A percentile compares a stretch with the other conserved stretches of the same genome.
phyloP scores from a whole-genome alignment of 352 stramenopile species.

The Phytophthora foliorum region DNA sequence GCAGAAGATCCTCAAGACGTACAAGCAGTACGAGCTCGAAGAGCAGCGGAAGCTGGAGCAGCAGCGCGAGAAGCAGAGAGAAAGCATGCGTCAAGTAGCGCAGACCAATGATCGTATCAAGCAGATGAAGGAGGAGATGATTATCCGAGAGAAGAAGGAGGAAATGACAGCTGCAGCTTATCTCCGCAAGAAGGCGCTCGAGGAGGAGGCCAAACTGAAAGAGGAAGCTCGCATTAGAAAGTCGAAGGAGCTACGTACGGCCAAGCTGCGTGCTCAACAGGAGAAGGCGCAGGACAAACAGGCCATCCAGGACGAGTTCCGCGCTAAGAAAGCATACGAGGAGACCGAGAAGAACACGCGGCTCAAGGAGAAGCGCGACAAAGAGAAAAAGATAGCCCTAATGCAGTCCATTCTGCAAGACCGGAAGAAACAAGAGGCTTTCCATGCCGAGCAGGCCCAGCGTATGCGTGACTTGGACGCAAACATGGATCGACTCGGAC shows the following conservation, averaged over 20 bases:
- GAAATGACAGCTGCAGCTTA: conserved; percentile 73
- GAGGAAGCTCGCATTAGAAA: conserved; percentile 74
- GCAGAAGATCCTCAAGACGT: conserved; percentile 81
- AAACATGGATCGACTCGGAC: conserved; percentile 55
- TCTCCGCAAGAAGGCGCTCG: conserved; percentile 72
- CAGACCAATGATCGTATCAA: conserved; percentile 78
- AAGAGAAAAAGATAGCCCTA: conserved; percentile 48
- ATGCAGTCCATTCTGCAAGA: conserved; percentile 64
- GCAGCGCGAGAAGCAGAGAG: conserved; percentile 53
- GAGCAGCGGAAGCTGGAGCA: conserved; percentile 67
- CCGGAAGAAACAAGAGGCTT: conserved; percentile 65
- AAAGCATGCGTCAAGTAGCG: conserved; percentile 57
- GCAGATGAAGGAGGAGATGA: conserved; percentile 66
- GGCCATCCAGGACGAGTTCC: conserved; percentile 70
- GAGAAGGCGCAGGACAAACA: conserved; percentile 87
- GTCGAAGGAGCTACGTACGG: conserved; percentile 72
- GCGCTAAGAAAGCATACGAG: conserved; percentile 80
- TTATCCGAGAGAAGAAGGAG: conserved; percentile 65
- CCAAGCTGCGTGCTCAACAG: conserved; percentile 82
- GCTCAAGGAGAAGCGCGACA: conserved; percentile 61
- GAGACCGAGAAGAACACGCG: conserved; percentile 66
- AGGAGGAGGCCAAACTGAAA: conserved; percentile 76
- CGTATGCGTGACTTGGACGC: conserved; percentile 48
- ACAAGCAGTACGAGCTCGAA: conserved; percentile 85
- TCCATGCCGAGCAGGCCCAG: conserved; percentile 55